These are phyloP conservation scores for Mitragyna speciosa DNA, from an alignment of 257 asterid species.

Conservation along the genomic window DNA sequence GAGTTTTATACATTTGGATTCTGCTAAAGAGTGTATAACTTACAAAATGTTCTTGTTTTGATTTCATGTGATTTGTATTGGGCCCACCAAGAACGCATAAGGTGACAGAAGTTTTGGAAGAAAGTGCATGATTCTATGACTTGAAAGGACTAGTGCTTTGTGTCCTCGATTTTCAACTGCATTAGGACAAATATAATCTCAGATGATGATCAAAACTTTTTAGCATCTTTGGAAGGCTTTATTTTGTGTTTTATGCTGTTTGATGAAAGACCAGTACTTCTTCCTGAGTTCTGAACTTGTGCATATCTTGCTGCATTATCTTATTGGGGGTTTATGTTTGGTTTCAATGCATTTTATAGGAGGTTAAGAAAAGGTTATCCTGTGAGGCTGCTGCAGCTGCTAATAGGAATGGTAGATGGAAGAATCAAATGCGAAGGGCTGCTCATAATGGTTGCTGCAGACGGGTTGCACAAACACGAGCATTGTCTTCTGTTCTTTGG, in stretches of 20 bases:
- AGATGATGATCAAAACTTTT: no score
- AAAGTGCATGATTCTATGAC: background rate
- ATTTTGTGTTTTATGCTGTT: background rate
- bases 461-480: constrained; percentile 87
- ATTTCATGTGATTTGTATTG: constrained; percentile 6
- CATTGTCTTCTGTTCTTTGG: constrained; percentile 78
- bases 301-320: background rate
- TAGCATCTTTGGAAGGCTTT: background rate
- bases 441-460: constrained; percentile 97
- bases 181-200: no score
- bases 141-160: background rate
- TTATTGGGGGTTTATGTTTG: background rate
- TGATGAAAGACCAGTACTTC: background rate
- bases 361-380: constrained; percentile 83
- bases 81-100: background rate
- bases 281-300: background rate
- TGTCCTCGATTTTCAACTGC: no score
- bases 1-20: background rate
- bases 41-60: background rate
- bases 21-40: background rate
- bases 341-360: constrained; percentile 52
- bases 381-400: constrained; percentile 84
- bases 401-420: constrained; percentile 86
- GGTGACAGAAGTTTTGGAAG: background rate
- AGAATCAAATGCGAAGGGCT: constrained; percentile 87